phyloP scores from a whole-genome alignment of 768 basidiomycete genomes.

The Austroboletus eburneus region DNA sequence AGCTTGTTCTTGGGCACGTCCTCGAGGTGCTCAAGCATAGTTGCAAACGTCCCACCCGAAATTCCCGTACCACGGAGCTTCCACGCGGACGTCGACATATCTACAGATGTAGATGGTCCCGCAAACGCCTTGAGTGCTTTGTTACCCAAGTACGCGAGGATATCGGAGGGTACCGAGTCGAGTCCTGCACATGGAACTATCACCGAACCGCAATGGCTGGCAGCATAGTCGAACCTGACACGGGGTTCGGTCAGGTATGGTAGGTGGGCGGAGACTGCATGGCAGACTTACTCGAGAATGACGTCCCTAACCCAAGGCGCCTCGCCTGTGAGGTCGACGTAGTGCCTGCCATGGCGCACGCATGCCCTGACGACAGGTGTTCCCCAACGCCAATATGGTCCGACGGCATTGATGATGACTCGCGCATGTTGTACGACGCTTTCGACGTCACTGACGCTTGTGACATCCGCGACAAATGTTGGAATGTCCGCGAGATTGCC shows the following conservation, averaged over 20 bases:
- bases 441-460: constrained; percentile 49
- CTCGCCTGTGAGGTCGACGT: constrained; percentile 84
- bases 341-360: constrained; percentile 69
- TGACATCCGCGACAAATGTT: constrained; percentile 56
- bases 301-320: constrained; percentile 60
- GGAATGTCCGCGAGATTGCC: constrained; percentile 38
- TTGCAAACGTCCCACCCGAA: constrained; percentile 38
- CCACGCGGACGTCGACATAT: constrained; percentile 52
- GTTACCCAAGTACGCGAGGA: constrained; percentile 63
- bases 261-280: constrained; percentile 3
- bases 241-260: constrained; percentile 8
- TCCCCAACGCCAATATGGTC: constrained; percentile 71
- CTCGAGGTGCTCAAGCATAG: constrained; percentile 31
- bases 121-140: constrained; percentile 55
- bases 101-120: constrained; percentile 38
- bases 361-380: constrained; percentile 80
- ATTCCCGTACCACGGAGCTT: constrained; percentile 25
- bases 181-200: constrained; percentile 79
- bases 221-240: constrained; percentile 64
- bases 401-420: constrained; percentile 75
- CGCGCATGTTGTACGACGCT: constrained; percentile 50
- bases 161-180: constrained; percentile 76
- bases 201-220: constrained; percentile 64
- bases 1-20: constrained; percentile 31
- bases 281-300: constrained; percentile 49